Conservation (phyloP, 257 asterid genomes). For the Haberlea rhodopensis region DNA sequence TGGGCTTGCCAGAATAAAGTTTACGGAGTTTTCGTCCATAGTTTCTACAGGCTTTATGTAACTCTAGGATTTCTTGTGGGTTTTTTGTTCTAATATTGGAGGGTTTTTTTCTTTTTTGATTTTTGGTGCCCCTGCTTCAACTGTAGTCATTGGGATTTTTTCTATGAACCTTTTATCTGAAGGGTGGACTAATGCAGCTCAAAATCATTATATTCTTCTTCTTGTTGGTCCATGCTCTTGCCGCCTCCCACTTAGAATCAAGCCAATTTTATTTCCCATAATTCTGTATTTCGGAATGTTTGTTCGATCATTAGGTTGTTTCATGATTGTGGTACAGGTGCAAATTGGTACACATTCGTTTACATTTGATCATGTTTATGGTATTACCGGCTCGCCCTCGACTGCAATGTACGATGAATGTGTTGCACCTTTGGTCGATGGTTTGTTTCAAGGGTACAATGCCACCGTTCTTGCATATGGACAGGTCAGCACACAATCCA, state of each 20-base stretch:
- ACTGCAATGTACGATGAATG: constrained; percentile 91
- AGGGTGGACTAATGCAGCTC: neutral
- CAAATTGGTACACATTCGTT: constrained; percentile 93
- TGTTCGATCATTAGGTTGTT: neutral
- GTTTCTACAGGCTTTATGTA: constrained; percentile 17
- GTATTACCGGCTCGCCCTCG: constrained; percentile 76
- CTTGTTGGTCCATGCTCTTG: too few species aligned
- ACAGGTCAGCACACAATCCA: constrained; percentile 50
- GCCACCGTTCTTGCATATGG: constrained; percentile 99
- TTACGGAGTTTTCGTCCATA: constrained; percentile 5
- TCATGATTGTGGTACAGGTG: constrained; percentile 49
- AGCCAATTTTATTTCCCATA: too few species aligned
- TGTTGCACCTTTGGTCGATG: constrained; percentile 90
- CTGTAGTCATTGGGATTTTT: constrained; percentile 13
- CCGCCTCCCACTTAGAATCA: too few species aligned
- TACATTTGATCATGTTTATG: constrained; percentile 96
- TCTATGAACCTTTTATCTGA: constrained; percentile 4
- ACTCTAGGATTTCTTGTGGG: constrained; percentile 17
- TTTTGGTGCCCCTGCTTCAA: neutral
- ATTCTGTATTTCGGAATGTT: too few species aligned
- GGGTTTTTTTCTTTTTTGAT: neutral
- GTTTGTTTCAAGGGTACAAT: constrained; percentile 96
- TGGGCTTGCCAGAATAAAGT: neutral
- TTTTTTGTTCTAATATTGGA: constrained; percentile 15
- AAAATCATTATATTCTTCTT: neutral